phyloP scores from a whole-genome alignment of 306 rosid genomes.

The Cicer bijugum region DNA sequence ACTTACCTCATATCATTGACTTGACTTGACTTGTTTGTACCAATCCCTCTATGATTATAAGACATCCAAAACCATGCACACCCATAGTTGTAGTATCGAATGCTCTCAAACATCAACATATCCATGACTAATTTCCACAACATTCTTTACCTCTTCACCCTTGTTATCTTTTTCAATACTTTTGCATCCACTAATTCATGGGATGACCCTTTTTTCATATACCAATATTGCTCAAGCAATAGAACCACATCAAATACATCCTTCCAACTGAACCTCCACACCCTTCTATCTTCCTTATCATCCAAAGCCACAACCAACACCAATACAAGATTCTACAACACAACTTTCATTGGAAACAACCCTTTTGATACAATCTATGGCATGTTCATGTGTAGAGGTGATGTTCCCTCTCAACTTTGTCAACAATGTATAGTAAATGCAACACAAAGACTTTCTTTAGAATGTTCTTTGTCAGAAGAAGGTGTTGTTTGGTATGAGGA shows the following conservation, averaged over 20 bases:
- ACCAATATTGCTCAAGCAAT: slow-evolving; percentile 9
- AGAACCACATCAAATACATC: background rate
- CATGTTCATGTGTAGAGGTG: slow-evolving; percentile 27
- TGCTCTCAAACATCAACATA: background rate
- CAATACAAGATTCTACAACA: slow-evolving; percentile 5
- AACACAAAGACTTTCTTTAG: background rate
- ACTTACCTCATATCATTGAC: background rate
- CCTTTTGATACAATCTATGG: slow-evolving; percentile 24
- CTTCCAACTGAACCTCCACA: slow-evolving; percentile 3
- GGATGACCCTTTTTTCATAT: slow-evolving; percentile 14
- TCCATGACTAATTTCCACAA: background rate
- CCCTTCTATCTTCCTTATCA: slow-evolving; percentile 16
- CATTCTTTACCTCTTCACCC: background rate
- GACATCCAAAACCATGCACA: background rate
- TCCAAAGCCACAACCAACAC: background rate
- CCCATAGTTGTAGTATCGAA: background rate
- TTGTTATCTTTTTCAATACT: background rate
- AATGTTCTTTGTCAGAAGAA: slow-evolving; percentile 28
- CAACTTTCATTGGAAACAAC: slow-evolving; percentile 3
- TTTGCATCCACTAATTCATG: slow-evolving; percentile 11
- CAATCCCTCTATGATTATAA: background rate
- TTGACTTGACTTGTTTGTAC: background rate
- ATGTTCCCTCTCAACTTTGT: slow-evolving; percentile 26
- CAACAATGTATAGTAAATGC: slow-evolving; percentile 8
- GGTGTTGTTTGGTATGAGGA: slow-evolving; percentile 28